phyloP scores from a whole-genome alignment of 225 moss, liverwort and hornwort species.

The Marchantia paleacea region DNA sequence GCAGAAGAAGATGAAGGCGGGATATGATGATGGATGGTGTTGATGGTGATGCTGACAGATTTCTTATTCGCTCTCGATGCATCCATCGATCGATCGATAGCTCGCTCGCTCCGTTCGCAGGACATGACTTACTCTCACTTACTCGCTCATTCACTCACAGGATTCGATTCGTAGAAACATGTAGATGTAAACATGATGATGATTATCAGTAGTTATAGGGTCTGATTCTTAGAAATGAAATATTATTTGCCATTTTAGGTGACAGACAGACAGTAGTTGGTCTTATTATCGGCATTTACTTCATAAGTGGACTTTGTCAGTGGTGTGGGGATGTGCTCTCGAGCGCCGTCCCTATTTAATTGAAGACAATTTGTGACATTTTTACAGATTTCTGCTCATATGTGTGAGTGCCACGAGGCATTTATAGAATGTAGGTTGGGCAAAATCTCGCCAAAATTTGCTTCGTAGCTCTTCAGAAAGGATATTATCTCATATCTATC shows the following conservation, averaged over 20 bases:
- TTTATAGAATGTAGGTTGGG: constrained; percentile 33
- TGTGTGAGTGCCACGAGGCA: constrained; percentile 27
- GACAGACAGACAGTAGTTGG: constrained; percentile 14
- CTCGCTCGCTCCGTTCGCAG: neutral
- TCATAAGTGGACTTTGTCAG: constrained; percentile 21
- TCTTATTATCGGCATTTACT: constrained; percentile 17
- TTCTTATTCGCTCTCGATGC: neutral
- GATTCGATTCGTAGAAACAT: constrained; percentile 2
- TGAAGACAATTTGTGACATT: constrained; percentile 22
- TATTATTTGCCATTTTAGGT: constrained; percentile 18
- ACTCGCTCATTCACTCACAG: neutral
- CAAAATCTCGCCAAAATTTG: constrained; percentile 48
- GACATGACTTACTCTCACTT: neutral
- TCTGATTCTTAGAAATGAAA: constrained; percentile 15
- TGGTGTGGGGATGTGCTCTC: constrained; percentile 22
- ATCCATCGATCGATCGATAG: neutral
- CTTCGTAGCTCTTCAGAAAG: constrained; percentile 22
- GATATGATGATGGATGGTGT: neutral
- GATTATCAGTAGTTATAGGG: constrained; percentile 3
- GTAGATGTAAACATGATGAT: constrained; percentile 17
- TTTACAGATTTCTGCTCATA: constrained; percentile 22
- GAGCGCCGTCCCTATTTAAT: constrained; percentile 27
- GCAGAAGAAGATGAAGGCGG: neutral
- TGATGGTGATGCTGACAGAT: neutral
- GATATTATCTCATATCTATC: constrained; percentile 9